Evolutionary conservation across 2,329 filamentous ascomycete genomes (phyloP).

Genomic region (Exserohilum rostratum): DNA sequence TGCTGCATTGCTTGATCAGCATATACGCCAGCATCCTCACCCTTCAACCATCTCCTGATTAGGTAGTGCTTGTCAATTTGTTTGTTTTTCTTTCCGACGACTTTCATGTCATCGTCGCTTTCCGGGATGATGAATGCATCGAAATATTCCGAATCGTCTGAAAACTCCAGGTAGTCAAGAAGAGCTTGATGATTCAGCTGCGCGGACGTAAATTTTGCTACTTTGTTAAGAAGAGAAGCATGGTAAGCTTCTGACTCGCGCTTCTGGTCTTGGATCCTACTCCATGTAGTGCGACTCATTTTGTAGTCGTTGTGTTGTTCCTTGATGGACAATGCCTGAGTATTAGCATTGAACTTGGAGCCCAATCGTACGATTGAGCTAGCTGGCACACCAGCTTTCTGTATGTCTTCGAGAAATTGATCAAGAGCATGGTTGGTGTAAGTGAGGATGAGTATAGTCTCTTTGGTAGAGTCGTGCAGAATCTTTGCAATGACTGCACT

Average conservation of each 20-base stretch:
- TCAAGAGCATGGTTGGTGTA: conserved; percentile 66
- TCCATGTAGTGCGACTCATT: conserved; percentile 46
- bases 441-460: conserved; percentile 67
- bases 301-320: conserved; percentile 48
- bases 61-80: conserved; percentile 57
- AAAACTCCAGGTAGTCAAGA: conserved; percentile 61
- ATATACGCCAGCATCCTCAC: conserved; percentile 56
- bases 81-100: conserved; percentile 57
- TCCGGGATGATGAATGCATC: conserved; percentile 62
- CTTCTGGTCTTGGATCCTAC: conserved; percentile 53
- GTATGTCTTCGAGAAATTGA: conserved; percentile 65
- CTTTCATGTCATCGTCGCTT: conserved; percentile 53
- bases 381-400: conserved; percentile 62
- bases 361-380: conserved; percentile 67
- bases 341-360: conserved; percentile 60
- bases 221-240: conserved; percentile 18
- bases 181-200: conserved; percentile 29
- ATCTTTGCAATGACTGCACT: conserved; percentile 56
- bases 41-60: conserved; percentile 59
- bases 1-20: conserved; percentile 29
- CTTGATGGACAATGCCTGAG: conserved; percentile 56
- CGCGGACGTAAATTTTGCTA: conserved; percentile 14
- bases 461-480: conserved; percentile 56
- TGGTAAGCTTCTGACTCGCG: conserved; percentile 43
- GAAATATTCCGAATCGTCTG: conserved; percentile 59